Evolutionary conservation across 306 rosid genomes (phyloP).

Genomic region (Nissolia schottii): DNA sequence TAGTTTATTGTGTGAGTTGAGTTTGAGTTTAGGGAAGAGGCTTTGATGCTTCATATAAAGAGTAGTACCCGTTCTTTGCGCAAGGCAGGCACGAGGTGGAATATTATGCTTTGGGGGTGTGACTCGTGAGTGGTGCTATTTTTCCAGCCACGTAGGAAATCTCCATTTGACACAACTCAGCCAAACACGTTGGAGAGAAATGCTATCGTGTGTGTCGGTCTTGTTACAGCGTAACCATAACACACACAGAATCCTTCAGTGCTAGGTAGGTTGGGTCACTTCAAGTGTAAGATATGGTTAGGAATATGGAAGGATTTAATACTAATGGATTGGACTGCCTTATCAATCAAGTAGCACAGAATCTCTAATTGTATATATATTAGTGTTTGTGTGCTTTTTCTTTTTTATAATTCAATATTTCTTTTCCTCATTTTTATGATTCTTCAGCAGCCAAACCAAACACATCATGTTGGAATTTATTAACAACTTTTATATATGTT

Average conservation of each 20-base stretch:
- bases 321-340: neutral
- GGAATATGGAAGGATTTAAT: neutral
- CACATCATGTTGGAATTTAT: neutral
- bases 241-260: neutral
- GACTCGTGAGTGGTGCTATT: neutral
- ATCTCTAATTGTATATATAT: neutral
- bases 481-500: too few relatives aligned
- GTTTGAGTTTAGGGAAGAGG: neutral
- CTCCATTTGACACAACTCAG: neutral
- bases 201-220: neutral
- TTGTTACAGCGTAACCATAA: neutral
- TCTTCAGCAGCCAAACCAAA: neutral
- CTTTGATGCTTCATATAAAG: neutral
- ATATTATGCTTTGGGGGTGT: neutral
- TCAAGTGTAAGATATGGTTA: neutral
- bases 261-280: slow-evolving; percentile 9
- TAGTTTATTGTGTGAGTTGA: too few relatives aligned
- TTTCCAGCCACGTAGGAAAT: neutral
- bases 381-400: neutral
- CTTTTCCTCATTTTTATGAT: neutral
- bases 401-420: neutral
- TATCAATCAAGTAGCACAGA: neutral
- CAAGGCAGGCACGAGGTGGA: neutral
- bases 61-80: neutral
- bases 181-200: neutral